phyloP scores from a whole-genome alignment of 495 filamentous ascomycete species.

The Penicillium crystallinum region DNA sequence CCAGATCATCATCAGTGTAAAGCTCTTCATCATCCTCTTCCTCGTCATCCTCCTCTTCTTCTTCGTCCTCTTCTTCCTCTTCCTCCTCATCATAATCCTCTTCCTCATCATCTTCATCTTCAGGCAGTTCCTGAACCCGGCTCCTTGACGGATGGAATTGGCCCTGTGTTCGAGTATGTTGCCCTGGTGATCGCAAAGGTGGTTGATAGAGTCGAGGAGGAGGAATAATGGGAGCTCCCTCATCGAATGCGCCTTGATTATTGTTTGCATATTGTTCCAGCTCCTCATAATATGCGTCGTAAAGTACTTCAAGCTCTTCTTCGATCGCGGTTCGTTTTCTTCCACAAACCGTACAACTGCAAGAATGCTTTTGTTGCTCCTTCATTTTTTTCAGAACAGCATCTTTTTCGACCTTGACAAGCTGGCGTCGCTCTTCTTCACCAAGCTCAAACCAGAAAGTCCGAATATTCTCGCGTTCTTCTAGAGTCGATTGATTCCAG shows the following conservation, averaged over 20 bases:
- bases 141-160: conserved; percentile 47
- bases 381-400: conserved; percentile 99
- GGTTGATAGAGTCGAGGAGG: conserved; percentile 53
- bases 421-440: conserved; percentile 84
- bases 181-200: conserved; percentile 36
- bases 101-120: conserved; percentile 57
- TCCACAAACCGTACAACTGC: conserved; percentile 95
- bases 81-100: conserved; percentile 47
- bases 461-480: conserved; percentile 95
- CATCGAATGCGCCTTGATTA: conserved; percentile 60
- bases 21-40: conserved; percentile 48
- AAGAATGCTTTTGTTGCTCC: conserved; percentile 99
- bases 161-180: conserved; percentile 41
- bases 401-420: conserved; percentile 98
- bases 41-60: conserved; percentile 50
- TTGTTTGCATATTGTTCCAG: conserved; percentile 95
- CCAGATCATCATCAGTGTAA: conserved; percentile 52
- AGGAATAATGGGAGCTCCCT: conserved; percentile 59
- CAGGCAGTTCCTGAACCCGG: conserved; percentile 57
- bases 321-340: conserved; percentile 96
- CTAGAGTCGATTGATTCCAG: conserved; percentile 91
- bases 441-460: conserved; percentile 97
- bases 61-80: conserved; percentile 51
- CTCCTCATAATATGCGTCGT: conserved; percentile 98
- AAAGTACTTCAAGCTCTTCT: conserved; percentile 96